Evolutionary conservation across 495 filamentous ascomycete species (phyloP).

Genomic region (Aspergillus cavernicola): DNA sequence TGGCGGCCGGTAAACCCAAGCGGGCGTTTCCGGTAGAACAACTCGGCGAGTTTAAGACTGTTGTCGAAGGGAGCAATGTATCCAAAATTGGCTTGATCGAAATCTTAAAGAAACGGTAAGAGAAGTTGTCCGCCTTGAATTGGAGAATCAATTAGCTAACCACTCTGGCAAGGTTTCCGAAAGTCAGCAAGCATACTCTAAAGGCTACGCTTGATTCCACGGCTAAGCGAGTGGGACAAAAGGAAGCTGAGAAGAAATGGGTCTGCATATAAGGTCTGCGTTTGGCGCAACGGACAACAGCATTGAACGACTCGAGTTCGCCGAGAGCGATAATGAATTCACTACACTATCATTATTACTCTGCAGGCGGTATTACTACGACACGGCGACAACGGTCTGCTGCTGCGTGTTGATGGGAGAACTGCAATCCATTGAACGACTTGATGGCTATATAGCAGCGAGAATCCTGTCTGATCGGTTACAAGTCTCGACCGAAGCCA

Average conservation of each 20-base stretch:
- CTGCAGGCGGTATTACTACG: background rate
- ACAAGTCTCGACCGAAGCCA: background rate
- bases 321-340: background rate
- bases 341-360: background rate
- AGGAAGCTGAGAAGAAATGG: slow-evolving; percentile 63
- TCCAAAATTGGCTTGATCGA: slow-evolving; percentile 76
- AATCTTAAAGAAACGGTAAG: slow-evolving; percentile 63
- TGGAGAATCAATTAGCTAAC: slow-evolving; percentile 10
- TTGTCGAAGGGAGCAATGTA: slow-evolving; percentile 64
- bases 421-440: background rate
- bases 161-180: slow-evolving; percentile 55
- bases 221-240: slow-evolving; percentile 63
- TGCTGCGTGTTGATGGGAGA: background rate
- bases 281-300: background rate
- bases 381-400: background rate
- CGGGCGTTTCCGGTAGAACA: slow-evolving; percentile 53
- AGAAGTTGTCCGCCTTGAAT: background rate
- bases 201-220: slow-evolving; percentile 67
- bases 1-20: slow-evolving; percentile 27
- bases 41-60: slow-evolving; percentile 67
- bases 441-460: background rate
- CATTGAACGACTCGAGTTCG: background rate
- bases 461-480: background rate
- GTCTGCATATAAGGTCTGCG: slow-evolving; percentile 31
- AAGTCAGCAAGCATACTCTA: slow-evolving; percentile 65